A percentile compares a stretch with the other conserved stretches of the same genome.
Evolutionary conservation across 768 basidiomycete genomes (phyloP).

Genomic region (Suillus tomentosus): DNA sequence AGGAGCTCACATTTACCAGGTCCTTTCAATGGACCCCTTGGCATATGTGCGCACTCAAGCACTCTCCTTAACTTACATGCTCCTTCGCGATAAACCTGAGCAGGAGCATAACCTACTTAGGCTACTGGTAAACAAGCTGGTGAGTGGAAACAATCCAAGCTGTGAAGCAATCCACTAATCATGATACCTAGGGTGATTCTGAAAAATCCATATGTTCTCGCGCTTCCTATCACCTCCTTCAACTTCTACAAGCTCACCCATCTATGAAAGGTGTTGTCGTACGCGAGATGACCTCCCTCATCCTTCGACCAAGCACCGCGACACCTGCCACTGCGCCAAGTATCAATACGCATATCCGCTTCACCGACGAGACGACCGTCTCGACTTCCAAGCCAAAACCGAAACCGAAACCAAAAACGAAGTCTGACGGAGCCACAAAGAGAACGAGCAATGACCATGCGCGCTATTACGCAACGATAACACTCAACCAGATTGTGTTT

Average conservation of each 20-base stretch:
- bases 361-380: constrained; percentile 39
- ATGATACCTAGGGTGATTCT: constrained; percentile 69
- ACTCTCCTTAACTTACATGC: constrained; percentile 71
- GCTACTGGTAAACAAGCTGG: constrained; percentile 92
- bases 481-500: constrained; percentile 91
- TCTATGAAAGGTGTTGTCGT: constrained; percentile 90
- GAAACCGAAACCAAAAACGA: constrained; percentile 21
- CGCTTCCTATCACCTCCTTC: constrained; percentile 86
- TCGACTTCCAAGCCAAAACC: constrained; percentile 7
- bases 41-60: constrained; percentile 88
- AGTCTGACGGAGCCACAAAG: constrained; percentile 35
- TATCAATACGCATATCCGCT: constrained; percentile 52
- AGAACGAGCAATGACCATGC: constrained; percentile 66
- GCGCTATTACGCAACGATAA: constrained; percentile 90
- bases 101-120: constrained; percentile 96
- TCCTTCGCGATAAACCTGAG: constrained; percentile 89
- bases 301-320: constrained; percentile 55
- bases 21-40: constrained; percentile 80
- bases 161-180: background rate
- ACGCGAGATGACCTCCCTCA: constrained; percentile 79
- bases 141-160: constrained; percentile 34
- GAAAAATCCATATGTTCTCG: constrained; percentile 88
- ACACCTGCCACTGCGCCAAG: constrained; percentile 33
- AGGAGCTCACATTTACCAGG: constrained; percentile 41
- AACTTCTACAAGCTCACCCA: constrained; percentile 88